Base-by-base conservation (phyloP, 768 basidiomycete species). In the Xanthoconium stramineum region DNA sequence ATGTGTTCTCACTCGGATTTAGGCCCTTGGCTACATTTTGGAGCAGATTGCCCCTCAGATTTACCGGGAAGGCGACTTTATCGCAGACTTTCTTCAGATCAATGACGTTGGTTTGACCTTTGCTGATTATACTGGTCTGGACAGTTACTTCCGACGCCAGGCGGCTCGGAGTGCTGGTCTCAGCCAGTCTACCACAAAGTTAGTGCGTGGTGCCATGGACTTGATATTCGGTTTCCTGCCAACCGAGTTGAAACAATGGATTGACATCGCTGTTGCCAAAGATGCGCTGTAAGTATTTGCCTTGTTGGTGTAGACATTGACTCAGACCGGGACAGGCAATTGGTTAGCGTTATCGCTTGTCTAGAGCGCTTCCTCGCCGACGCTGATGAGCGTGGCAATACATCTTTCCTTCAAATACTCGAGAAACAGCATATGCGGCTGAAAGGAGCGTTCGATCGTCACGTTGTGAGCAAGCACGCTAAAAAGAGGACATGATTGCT, bases 171-270 rank as follows among this genome's bases (percentile, higher is more conserved):
- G 83, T 49, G 80, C 79, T 29, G 82, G 84, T 30, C 77, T 95
- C 43, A 84, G 83, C 56, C 79, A 80, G 52, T 73, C 83, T 8
- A 94, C 93, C 29, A 67, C 76, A 56, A 94, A 95, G 74, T 81
- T 95, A 10, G 82, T 94, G 32, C 84, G 92, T 19, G 86, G 87
- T 3, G 91, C 94, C 30, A 84, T 98, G 89, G 96, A 98, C 61
- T 74, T 96, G 50, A 94, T 98, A 50, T 98, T 98, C 69, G 94
- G 94, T 9, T 98, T 96, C 75, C 74, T 98, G 17, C 86, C 88
- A 3, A 76, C 78, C 1, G 94, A 96, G 67, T 55, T 98, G 57
- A 91, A 89, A 71, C 74, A 76, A 24, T 98, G 93, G 93, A 76
- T 94, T 14, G 95, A 98, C 61, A 78, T 70, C 17, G 88, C 89